Percentiles rank a stretch among this genome's conserved stretches.
These are phyloP conservation scores for Terfezia boudieri DNA, from an alignment of 495 filamentous ascomycete genomes.

Conservation along the genomic window DNA sequence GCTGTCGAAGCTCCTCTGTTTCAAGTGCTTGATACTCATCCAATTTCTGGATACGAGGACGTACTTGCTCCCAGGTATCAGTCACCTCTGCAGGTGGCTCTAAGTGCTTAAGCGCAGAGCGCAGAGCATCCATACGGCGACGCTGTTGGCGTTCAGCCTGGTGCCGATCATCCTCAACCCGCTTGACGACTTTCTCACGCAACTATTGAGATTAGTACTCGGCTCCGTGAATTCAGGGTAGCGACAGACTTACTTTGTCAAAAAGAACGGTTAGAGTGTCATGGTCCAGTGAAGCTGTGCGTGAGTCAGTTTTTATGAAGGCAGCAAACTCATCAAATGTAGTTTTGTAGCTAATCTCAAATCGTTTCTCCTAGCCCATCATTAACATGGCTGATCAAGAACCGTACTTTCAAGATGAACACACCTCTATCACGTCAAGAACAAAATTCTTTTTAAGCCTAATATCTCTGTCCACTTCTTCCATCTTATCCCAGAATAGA, in stretches of 20 bases:
- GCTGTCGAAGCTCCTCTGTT: conserved; percentile 56
- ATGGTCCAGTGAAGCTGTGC: conserved; percentile 59
- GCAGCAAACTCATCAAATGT: conserved; percentile 66
- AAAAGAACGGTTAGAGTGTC: conserved; percentile 61
- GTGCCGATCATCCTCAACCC: conserved; percentile 65
- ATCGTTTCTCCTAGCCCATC: conserved; percentile 52
- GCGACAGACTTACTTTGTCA: conserved; percentile 32
- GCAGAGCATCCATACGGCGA: conserved; percentile 60
- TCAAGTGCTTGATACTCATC: conserved; percentile 66
- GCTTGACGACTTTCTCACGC: conserved; percentile 52
- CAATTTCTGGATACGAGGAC: conserved; percentile 49
- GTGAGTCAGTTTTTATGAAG: conserved; percentile 57
- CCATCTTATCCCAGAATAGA: conserved; percentile 88
- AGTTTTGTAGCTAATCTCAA: conserved; percentile 68
- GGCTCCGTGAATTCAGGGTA: conserved; percentile 9
- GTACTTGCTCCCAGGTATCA: conserved; percentile 74
- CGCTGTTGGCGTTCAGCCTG: conserved; percentile 69
- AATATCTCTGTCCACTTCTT: conserved; percentile 73
- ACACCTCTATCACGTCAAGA: conserved; percentile 76
- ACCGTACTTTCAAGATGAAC: not conserved
- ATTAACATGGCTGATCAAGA: conserved; percentile 3
- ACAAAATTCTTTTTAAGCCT: conserved; percentile 65
- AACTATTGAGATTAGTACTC: conserved; percentile 27
- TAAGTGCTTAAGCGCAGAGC: conserved; percentile 71
- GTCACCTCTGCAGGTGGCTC: conserved; percentile 57